phyloP scores from a whole-genome alignment of 768 basidiomycete species.

The Boletus edulis region DNA sequence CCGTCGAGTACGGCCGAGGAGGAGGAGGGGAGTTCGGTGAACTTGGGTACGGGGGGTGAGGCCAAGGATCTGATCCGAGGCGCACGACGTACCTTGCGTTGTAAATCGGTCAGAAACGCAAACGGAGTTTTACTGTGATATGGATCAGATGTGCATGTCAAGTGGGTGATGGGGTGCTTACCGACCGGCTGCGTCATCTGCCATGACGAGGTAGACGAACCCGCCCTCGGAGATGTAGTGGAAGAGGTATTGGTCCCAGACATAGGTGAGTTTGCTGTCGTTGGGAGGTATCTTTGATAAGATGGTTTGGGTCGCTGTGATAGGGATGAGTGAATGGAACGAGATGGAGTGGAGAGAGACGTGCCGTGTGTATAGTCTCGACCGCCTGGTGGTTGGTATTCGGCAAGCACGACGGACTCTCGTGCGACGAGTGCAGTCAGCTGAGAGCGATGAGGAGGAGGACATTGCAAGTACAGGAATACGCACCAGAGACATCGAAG shows the following conservation, averaged over 20 bases:
- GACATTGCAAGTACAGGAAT: not conserved
- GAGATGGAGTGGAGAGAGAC: slow-evolving; percentile 8
- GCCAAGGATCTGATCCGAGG: too few relatives aligned
- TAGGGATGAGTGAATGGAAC: not conserved
- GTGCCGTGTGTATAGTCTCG: slow-evolving; percentile 88
- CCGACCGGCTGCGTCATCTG: slow-evolving; percentile 91
- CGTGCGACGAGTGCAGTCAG: slow-evolving; percentile 84
- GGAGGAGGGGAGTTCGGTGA: slow-evolving; percentile 60
- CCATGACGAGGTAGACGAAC: slow-evolving; percentile 89
- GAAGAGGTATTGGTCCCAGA: slow-evolving; percentile 91
- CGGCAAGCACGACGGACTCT: slow-evolving; percentile 79
- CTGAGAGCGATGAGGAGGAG: slow-evolving; percentile 32
- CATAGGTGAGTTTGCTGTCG: slow-evolving; percentile 78
- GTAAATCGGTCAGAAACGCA: slow-evolving; percentile 85
- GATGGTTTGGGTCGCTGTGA: slow-evolving; percentile 78
- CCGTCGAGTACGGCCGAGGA: slow-evolving; percentile 50
- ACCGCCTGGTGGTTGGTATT: slow-evolving; percentile 69
- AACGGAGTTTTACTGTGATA: slow-evolving; percentile 81
- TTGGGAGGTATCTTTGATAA: slow-evolving; percentile 95
- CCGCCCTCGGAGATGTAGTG: slow-evolving; percentile 92
- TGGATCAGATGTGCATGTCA: not conserved
- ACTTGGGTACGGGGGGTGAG: slow-evolving; percentile 41
- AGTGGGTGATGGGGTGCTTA: slow-evolving; percentile 22
- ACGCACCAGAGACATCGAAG: slow-evolving; percentile 28
- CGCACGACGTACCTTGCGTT: slow-evolving; percentile 53